phyloP scores from a whole-genome alignment of 1,284 basidiomycete species.

The Cerrena zonata region DNA sequence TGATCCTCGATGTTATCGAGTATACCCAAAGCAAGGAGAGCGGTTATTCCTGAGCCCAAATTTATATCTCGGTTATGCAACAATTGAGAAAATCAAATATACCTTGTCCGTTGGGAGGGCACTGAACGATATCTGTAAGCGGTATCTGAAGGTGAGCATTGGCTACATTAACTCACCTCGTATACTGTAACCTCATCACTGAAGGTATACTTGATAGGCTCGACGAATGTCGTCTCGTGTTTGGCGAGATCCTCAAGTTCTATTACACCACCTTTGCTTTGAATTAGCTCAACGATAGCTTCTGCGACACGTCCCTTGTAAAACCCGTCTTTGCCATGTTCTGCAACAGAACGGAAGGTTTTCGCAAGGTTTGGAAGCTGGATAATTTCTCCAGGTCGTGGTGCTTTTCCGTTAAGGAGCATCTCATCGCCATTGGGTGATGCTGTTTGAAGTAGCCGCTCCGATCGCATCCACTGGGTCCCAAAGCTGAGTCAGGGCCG shows the following conservation, averaged over 20 bases:
- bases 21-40: slow-evolving; percentile 87
- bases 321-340: slow-evolving; percentile 83
- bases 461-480: slow-evolving; percentile 68
- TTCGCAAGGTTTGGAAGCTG: slow-evolving; percentile 74
- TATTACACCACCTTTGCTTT: slow-evolving; percentile 85
- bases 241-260: slow-evolving; percentile 80
- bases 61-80: background rate
- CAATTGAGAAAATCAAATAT: background rate
- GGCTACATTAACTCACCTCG: slow-evolving; percentile 48
- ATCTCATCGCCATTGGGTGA: slow-evolving; percentile 81
- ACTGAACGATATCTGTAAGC: slow-evolving; percentile 40
- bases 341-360: slow-evolving; percentile 78
- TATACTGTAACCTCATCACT: slow-evolving; percentile 75
- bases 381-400: slow-evolving; percentile 74
- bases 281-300: slow-evolving; percentile 81
- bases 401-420: slow-evolving; percentile 77
- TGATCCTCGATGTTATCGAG: slow-evolving; percentile 79
- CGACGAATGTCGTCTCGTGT: slow-evolving; percentile 74
- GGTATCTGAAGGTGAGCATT: background rate
- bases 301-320: slow-evolving; percentile 87
- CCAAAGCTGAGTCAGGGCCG: background rate
- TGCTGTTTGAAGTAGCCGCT: slow-evolving; percentile 72
- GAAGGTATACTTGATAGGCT: slow-evolving; percentile 89
- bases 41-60: slow-evolving; percentile 66
- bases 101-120: slow-evolving; percentile 90